Conservation (phyloP, 208 protist genomes). For the Lotmaria passim region DNA sequence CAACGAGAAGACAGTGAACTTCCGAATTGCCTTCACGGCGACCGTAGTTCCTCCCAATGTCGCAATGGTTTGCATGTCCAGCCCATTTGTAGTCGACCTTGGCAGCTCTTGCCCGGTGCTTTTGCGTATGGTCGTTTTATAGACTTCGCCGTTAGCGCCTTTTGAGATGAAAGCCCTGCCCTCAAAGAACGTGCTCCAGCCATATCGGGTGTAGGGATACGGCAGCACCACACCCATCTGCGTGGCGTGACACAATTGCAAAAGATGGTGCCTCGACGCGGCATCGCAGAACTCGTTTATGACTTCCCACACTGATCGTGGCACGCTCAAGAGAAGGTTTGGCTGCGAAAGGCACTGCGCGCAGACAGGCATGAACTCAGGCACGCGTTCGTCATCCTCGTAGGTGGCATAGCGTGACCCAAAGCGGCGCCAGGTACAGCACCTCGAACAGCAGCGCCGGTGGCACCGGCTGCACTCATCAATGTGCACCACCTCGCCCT, state of each 20-base stretch:
- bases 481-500: background rate
- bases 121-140: constrained; percentile 33
- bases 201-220: constrained; percentile 41
- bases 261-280: constrained; percentile 26
- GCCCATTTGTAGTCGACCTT: background rate
- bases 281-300: constrained; percentile 46
- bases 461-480: constrained; percentile 35
- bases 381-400: constrained; percentile 22
- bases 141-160: constrained; percentile 55
- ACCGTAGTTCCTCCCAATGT: constrained; percentile 36
- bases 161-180: constrained; percentile 50
- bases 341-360: constrained; percentile 32
- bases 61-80: constrained; percentile 17
- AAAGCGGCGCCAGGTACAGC: constrained; percentile 32
- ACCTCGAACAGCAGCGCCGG: constrained; percentile 26
- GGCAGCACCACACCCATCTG: constrained; percentile 52
- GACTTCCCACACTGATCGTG: constrained; percentile 34
- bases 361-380: constrained; percentile 29
- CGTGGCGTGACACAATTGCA: constrained; percentile 50
- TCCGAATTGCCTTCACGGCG: constrained; percentile 56
- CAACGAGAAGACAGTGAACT: constrained; percentile 53
- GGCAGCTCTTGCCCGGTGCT: constrained; percentile 21
- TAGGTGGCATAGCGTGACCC: constrained; percentile 15
- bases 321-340: constrained; percentile 35
- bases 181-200: constrained; percentile 53